Base-by-base conservation (phyloP, 192 early-diverging fungal species). In the Coemansia sp. region DNA sequence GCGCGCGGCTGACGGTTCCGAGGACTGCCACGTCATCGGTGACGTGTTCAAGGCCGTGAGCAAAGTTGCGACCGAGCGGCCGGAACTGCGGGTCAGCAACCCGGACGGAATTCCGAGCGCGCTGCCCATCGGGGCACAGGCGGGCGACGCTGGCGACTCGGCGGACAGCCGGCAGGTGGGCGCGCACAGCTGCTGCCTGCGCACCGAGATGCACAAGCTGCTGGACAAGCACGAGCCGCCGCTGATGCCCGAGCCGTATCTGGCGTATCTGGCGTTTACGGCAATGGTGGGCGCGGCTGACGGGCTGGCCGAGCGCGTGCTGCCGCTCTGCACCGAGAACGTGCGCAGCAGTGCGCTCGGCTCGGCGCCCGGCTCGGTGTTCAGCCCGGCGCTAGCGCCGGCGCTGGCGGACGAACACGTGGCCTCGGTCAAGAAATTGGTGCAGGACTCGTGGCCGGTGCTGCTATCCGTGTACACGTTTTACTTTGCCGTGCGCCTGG, bases 211-310 rank as follows among this genome's bases (percentile, higher is more conserved):
- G 62, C 69, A 95, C 46, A 89, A 93, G 70, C 91, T 93, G 67
- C 81, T 99, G 25, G 97, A 99, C 62, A 97, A 96, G 65, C 72
- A 82, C 7, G 94, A 95, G 11, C 87, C 94, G 17, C 97, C 97
- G 4, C 43, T 64, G 0, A 82, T 95, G 19, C 94, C 97, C 1
- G 92, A 94, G 19, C 89, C 86, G 3, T 99, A 99, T 57, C 56
- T 93, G 31, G 85, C 88, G 35, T 87, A 85, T 53, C 70, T 97
- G 9, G 82, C 90, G 0, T 67, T 92, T n/a, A 60, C 84, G 14
- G 84, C 86, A 49, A 57, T 95, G 6, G 74, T 80, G 26, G 82
- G 71, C 0, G 80, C 87, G 10, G 90, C 82, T 7, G 90, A 94
- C 25, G 83, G 81, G 4, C 69, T 94, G 48, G 85, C 87, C 8